These are phyloP conservation scores for Fistulinella cinereoalba DNA, from an alignment of 1,284 basidiomycete genomes.

Conservation along the genomic window DNA sequence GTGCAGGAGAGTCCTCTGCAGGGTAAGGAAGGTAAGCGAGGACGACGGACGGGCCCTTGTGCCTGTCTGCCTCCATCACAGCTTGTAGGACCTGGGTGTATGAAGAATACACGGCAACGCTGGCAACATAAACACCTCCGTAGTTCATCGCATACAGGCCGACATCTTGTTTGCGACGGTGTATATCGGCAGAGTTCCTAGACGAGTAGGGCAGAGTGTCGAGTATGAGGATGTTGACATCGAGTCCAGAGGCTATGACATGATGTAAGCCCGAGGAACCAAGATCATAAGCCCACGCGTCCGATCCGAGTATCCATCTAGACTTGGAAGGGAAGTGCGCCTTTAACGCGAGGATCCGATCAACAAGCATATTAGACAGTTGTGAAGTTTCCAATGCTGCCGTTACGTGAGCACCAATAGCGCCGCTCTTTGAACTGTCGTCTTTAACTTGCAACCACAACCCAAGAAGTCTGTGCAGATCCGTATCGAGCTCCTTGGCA, in stretches of 20 bases:
- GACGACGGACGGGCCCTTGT: constrained; percentile 88
- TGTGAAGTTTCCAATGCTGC: constrained; percentile 48
- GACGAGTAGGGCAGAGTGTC: constrained; percentile 88
- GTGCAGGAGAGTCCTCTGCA: constrained; percentile 71
- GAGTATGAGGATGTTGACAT: constrained; percentile 95
- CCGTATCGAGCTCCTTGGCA: constrained; percentile 45
- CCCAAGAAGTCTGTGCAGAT: constrained; percentile 70
- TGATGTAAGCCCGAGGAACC: constrained; percentile 97
- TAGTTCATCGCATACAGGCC: constrained; percentile 99
- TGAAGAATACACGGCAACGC: constrained; percentile 92
- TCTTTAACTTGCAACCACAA: constrained; percentile 77
- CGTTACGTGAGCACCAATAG: constrained; percentile 61
- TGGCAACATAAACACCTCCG: constrained; percentile 94
- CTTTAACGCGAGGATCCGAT: constrained; percentile 57
- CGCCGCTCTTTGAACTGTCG: constrained; percentile 54
- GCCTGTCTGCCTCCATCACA: constrained; percentile 88
- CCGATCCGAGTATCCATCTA: constrained; percentile 96
- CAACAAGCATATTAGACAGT: constrained; percentile 44
- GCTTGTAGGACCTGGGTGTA: constrained; percentile 95
- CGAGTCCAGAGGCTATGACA: constrained; percentile 84
- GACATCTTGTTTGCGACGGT: constrained; percentile 86
- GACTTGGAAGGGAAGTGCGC: constrained; percentile 66
- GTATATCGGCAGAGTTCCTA: constrained; percentile 67
- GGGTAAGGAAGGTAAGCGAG: constrained; percentile 94
- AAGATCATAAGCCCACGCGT: constrained; percentile 96